Evolutionary conservation across 495 filamentous ascomycete genomes (phyloP).

Genomic region (Penicillium riverlandense): DNA sequence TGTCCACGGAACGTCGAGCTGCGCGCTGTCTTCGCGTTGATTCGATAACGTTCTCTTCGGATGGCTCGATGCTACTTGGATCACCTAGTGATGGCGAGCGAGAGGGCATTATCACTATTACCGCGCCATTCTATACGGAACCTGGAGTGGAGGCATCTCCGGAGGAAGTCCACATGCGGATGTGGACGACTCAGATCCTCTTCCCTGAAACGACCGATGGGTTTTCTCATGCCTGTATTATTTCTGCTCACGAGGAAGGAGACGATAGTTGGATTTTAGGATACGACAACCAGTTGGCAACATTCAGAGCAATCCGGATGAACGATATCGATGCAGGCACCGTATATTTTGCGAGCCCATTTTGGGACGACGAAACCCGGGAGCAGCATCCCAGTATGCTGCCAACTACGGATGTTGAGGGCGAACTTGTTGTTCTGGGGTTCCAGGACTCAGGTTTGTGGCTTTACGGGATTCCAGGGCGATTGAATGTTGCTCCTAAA

Average conservation of each 20-base stretch:
- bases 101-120: conserved; percentile 68
- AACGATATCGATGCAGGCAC: conserved; percentile 69
- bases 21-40: conserved; percentile 80
- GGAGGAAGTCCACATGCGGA: conserved; percentile 61
- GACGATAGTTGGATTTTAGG: conserved; percentile 75
- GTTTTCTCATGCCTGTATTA: conserved; percentile 68
- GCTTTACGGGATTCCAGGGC: conserved; percentile 74
- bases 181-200: conserved; percentile 86
- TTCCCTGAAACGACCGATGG: conserved; percentile 72
- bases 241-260: conserved; percentile 61
- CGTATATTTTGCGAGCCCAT: conserved; percentile 74
- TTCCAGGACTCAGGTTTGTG: conserved; percentile 68
- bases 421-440: conserved; percentile 69
- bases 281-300: conserved; percentile 68
- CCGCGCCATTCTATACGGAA: conserved; percentile 67
- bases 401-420: conserved; percentile 58
- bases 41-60: conserved; percentile 70
- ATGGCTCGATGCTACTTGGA: conserved; percentile 79
- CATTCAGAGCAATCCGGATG: conserved; percentile 68
- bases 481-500: conserved; percentile 49
- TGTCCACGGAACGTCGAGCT: conserved; percentile 63
- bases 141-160: conserved; percentile 37
- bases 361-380: conserved; percentile 22
- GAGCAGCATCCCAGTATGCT: conserved; percentile 56
- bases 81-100: conserved; percentile 58